Base-by-base conservation (phyloP, 116 monocot genomes). In the Dioscorea cayenensis region DNA sequence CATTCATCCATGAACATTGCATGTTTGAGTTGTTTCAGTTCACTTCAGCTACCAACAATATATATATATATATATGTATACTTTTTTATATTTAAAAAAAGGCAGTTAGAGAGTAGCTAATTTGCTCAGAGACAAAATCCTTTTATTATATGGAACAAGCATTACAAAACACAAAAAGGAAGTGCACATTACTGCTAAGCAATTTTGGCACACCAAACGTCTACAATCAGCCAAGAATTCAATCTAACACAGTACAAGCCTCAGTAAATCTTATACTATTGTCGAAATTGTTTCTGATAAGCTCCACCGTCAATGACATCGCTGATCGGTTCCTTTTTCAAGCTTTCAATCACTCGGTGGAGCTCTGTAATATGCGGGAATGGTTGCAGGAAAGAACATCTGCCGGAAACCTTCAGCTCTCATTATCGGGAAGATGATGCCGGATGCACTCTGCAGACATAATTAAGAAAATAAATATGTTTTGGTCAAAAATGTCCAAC, bases 361-460 rank as follows among this genome's bases (percentile, higher is more conserved):
- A 43, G 86, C 83, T 74, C 99, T 82, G 78, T 91, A 91, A 62
- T 94, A 94, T 27, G 94, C 89, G 22, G 94, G 99, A 51, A 99
- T 82, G 4, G 85, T 94, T 5, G 84, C 85, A 16, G 99, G 94
- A 68, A 99, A 99, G 83, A 99, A 99, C 99, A 89, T 91, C 71
- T 99, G 94, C 70, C 99, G 80, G 16, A 94, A 66, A 60, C 99
- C 99, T 82, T 99, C 99, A 14, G 91, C 99, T 76, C 87, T 89
- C 66, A 99, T 91, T 21, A 99, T 91, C 13, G 99, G 99, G 63
- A 94, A 81, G 38, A 99, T 91, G 36, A 99, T 94, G 17, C 65
- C 87, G 36, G 86, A 81, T 14, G 99, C 94, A 55, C 84, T 84
- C 97, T 97, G 79, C 75, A 81, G 43, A 43, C 32, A 43, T 43